phyloP scores from a whole-genome alignment of 352 stramenopile genomes.

The Aphanomyces cochlioides region DNA sequence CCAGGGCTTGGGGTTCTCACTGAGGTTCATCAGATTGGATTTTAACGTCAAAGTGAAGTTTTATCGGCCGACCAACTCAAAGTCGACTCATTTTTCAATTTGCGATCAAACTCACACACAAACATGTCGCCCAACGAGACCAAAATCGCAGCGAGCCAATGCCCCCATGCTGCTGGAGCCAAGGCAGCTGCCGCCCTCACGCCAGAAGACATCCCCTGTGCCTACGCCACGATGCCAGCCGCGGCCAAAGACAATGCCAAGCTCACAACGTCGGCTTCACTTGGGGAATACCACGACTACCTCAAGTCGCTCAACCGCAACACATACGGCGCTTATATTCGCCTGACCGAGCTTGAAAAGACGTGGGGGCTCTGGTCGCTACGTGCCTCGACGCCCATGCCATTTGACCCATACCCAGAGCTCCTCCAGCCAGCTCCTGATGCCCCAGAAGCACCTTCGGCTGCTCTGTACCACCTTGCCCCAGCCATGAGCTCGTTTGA shows the following conservation, averaged over 20 bases:
- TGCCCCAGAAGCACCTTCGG: background rate
- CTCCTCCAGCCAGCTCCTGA: background rate
- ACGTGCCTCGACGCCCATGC: conserved; percentile 9
- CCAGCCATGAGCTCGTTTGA: conserved; percentile 24
- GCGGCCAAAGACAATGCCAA: background rate
- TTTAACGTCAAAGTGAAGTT: background rate
- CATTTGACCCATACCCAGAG: conserved; percentile 16
- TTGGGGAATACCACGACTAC: conserved; percentile 13
- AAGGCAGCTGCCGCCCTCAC: background rate
- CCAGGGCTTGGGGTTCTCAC: background rate
- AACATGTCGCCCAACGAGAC: background rate
- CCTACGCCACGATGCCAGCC: background rate
- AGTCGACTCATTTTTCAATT: background rate
- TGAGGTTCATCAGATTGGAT: too few relatives aligned
- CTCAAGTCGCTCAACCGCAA: conserved; percentile 23
- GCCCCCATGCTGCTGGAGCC: background rate
- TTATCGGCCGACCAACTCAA: background rate
- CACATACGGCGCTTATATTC: conserved; percentile 23
- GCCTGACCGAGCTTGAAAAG: conserved; percentile 25
- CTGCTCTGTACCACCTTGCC: conserved; percentile 15
- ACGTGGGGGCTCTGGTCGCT: conserved; percentile 23
- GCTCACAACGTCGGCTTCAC: conserved; percentile 13
- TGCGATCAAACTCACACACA: background rate
- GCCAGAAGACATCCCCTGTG: background rate
- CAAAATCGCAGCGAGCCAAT: background rate